Percentiles rank a stretch among this genome's conserved stretches.
phyloP scores from a whole-genome alignment of 2,329 filamentous ascomycete species.

The Dactylonectria macrodidyma region DNA sequence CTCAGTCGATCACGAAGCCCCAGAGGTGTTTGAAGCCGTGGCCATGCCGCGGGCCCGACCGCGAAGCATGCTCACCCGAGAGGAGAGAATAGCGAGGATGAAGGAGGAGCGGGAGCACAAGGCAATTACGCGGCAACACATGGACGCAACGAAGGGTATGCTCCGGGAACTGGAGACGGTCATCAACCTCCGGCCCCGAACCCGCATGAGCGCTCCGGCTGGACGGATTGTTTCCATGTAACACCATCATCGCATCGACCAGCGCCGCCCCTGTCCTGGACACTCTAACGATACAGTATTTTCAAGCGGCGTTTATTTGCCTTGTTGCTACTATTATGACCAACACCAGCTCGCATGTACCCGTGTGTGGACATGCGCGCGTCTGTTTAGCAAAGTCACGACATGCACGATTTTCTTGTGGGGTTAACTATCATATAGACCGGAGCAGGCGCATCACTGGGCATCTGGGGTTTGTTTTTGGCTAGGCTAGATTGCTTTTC shows the following conservation, averaged over 20 bases:
- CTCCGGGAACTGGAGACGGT: slow-evolving; percentile 93
- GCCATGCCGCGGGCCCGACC: slow-evolving; percentile 83
- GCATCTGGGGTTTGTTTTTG: slow-evolving; percentile 1
- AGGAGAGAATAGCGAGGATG: slow-evolving; percentile 90
- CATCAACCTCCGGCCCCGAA: slow-evolving; percentile 71
- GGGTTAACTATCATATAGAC: slow-evolving; percentile 30
- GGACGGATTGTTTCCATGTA: slow-evolving; percentile 62
- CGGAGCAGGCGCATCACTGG: slow-evolving; percentile 22
- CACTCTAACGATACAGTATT: slow-evolving; percentile 28
- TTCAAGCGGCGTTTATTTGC: slow-evolving; percentile 3
- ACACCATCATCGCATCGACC: slow-evolving; percentile 35
- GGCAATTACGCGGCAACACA: slow-evolving; percentile 78
- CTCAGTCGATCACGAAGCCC: slow-evolving; percentile 74
- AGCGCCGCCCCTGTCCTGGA: slow-evolving; percentile 1
- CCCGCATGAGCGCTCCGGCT: slow-evolving; percentile 55
- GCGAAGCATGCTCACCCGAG: slow-evolving; percentile 80
- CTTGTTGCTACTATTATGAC: slow-evolving; percentile 14
- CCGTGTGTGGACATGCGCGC: slow-evolving; percentile 22
- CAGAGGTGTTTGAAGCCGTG: slow-evolving; percentile 93
- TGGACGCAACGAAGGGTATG: slow-evolving; percentile 90
- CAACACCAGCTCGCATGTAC: slow-evolving; percentile 18
- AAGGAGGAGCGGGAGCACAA: slow-evolving; percentile 87
- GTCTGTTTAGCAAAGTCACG: slow-evolving; percentile 27
- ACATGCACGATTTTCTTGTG: slow-evolving; percentile 32
- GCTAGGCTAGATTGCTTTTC: slow-evolving; percentile 1